A percentile compares a stretch with the other conserved stretches of the same genome.
Evolutionary conservation across 495 filamentous ascomycete species (phyloP).

Genomic region (Astrothelium subdiscretum): DNA sequence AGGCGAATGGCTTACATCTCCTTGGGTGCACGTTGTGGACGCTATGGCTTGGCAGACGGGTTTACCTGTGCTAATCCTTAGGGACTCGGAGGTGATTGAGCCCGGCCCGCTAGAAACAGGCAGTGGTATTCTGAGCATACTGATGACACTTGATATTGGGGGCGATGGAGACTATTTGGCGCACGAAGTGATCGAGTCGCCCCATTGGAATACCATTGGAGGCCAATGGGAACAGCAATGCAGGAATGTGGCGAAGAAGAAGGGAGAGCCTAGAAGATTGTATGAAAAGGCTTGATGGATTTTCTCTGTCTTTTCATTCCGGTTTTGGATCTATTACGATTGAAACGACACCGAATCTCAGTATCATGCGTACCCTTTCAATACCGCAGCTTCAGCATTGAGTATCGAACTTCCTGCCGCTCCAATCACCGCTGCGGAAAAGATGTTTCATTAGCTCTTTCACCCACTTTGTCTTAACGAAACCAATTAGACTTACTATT

Average conservation of each 20-base stretch:
- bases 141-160: background rate
- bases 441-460: background rate
- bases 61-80: background rate
- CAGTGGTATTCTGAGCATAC: background rate
- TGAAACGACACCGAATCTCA: background rate
- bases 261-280: background rate
- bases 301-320: background rate
- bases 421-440: slow-evolving; percentile 62
- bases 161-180: background rate
- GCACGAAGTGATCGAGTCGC: background rate
- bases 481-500: slow-evolving; percentile 38
- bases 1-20: background rate
- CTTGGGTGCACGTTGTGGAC: background rate
- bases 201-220: background rate
- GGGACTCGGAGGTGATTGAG: background rate
- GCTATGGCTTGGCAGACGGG: background rate
- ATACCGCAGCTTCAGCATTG: slow-evolving; percentile 84
- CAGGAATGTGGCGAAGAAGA: background rate
- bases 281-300: background rate
- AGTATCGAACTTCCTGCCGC: slow-evolving; percentile 90
- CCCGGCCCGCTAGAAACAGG: background rate
- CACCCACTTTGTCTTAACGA: background rate
- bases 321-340: background rate
- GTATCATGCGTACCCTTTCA: slow-evolving; percentile 53
- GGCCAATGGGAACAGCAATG: background rate